Evolutionary conservation across 1,284 basidiomycete species (phyloP).

Genomic region (Malassezia japonica): DNA sequence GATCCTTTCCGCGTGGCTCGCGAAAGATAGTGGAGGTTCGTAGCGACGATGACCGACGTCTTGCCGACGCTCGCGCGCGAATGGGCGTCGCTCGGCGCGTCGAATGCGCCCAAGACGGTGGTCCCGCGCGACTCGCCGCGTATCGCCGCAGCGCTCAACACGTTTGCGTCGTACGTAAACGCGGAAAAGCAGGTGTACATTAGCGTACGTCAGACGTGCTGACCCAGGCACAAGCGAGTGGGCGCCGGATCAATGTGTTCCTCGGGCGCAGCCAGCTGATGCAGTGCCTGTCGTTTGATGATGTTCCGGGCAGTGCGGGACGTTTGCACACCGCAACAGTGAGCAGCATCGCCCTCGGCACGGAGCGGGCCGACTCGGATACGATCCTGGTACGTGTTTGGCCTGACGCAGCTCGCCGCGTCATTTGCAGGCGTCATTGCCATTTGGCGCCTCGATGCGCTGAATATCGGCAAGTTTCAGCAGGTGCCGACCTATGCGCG

Average conservation of each 20-base stretch:
- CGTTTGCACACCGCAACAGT: slow-evolving; percentile 1
- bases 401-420: slow-evolving; percentile 4
- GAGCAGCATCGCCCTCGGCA: slow-evolving; percentile 10
- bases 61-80: slow-evolving; percentile 13
- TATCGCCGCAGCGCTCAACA: slow-evolving; percentile 12
- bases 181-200: slow-evolving; percentile 6
- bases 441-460: slow-evolving; percentile 10
- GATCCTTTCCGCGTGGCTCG: slow-evolving; percentile 11
- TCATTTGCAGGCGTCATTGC: slow-evolving; percentile 12
- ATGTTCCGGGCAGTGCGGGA: slow-evolving; percentile 3
- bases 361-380: slow-evolving; percentile 5
- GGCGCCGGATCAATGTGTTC: slow-evolving; percentile 11
- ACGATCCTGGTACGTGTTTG: background rate
- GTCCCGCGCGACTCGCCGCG: slow-evolving; percentile 6
- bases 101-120: slow-evolving; percentile 7
- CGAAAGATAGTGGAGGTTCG: slow-evolving; percentile 3
- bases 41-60: background rate
- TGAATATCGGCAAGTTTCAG: background rate
- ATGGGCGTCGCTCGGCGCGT: slow-evolving; percentile 16
- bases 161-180: slow-evolving; percentile 11
- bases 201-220: slow-evolving; percentile 2
- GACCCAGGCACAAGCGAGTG: slow-evolving; percentile 16
- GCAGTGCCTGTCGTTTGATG: slow-evolving; percentile 11
- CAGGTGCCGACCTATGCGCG: slow-evolving; percentile 8
- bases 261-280: slow-evolving; percentile 2